Conservation (phyloP, 202 grass and related monocot species). For the Panicum hallii region DNA sequence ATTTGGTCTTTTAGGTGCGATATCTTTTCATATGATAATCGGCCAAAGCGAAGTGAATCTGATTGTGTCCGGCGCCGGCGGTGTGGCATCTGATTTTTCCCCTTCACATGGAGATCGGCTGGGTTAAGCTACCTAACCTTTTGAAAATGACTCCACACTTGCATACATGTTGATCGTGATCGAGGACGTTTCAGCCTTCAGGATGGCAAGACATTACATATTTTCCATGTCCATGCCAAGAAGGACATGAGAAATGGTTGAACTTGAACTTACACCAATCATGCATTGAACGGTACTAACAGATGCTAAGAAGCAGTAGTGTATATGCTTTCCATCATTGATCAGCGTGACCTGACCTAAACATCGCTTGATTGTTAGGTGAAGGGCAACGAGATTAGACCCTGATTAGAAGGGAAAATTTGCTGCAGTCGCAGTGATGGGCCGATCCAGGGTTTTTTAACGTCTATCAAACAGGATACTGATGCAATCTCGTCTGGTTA, state of each 20-base stretch:
- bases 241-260: neutral
- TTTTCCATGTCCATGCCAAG: neutral
- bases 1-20: conserved; percentile 52
- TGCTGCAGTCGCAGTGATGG: neutral
- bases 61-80: conserved; percentile 21
- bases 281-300: neutral
- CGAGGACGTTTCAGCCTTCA: neutral
- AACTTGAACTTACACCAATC: neutral
- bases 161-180: neutral
- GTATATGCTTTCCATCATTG: neutral
- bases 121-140: conserved; percentile 43
- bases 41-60: conserved; percentile 49
- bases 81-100: conserved; percentile 55
- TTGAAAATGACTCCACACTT: conserved; percentile 41
- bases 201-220: neutral
- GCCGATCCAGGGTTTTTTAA: neutral
- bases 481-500: neutral
- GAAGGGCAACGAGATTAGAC: conserved; percentile 23
- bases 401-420: conserved; percentile 9
- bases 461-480: neutral
- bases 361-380: neutral
- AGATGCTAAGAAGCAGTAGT: neutral
- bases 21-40: conserved; percentile 54
- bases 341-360: neutral
- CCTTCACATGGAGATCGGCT: conserved; percentile 51